Conservation (phyloP, 2,329 filamentous ascomycete genomes). For the Thielaviopsis musarum region DNA sequence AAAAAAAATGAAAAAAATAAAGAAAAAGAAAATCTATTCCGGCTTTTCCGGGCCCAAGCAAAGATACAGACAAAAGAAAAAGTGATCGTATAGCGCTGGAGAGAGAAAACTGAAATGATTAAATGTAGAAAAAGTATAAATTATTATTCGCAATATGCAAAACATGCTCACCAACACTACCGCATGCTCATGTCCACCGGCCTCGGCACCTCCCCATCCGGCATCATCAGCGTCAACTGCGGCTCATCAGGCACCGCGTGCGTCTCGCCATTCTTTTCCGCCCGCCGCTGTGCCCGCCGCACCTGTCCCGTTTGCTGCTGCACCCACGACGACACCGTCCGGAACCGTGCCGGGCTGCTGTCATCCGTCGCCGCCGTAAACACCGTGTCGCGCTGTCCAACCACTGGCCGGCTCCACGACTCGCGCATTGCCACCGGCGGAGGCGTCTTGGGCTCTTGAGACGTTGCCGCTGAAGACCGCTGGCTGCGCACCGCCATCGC, state of each 20-base stretch:
- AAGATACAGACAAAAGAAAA: too few species aligned
- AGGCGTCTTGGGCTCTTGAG: slow-evolving; percentile 1
- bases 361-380: slow-evolving; percentile 39
- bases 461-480: background rate
- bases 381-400: slow-evolving; percentile 29
- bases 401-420: slow-evolving; percentile 9
- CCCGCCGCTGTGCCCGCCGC: slow-evolving; percentile 28
- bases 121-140: background rate
- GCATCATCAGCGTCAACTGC: slow-evolving; percentile 33
- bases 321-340: slow-evolving; percentile 46
- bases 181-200: slow-evolving; percentile 20
- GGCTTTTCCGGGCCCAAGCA: too few species aligned
- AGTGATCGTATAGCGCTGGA: too few species aligned
- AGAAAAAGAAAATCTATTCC: too few species aligned
- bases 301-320: slow-evolving; percentile 42
- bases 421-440: slow-evolving; percentile 2
- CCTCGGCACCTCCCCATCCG: slow-evolving; percentile 30
- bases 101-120: too few species aligned
- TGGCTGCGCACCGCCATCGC: background rate
- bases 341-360: slow-evolving; percentile 33
- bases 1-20: too few species aligned
- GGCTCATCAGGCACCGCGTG: slow-evolving; percentile 30
- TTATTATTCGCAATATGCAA: background rate
- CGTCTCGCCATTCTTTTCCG: slow-evolving; percentile 15
- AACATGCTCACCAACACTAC: background rate